Base-by-base conservation (phyloP, 352 stramenopile genomes). In the Peronosclerospora sorghi region DNA sequence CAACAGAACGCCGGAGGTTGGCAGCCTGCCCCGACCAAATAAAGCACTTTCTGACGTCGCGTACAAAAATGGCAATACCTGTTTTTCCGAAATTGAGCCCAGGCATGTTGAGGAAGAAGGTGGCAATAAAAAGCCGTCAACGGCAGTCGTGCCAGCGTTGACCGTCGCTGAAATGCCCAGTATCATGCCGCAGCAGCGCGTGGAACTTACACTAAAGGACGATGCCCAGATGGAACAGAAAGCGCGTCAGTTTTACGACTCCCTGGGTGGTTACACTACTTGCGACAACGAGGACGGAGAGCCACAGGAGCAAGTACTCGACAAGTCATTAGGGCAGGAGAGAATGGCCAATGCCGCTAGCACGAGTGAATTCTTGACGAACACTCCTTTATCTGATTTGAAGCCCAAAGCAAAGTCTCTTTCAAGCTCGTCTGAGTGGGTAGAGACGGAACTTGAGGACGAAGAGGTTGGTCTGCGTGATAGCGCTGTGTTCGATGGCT, bases 391-490 rank as follows among this genome's bases (percentile, higher is more conserved):
- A 13, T 47, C 43, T 2, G 29, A 34, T 9, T 41, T 32, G 13
- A 55, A 50, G 13, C 14, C 32, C 12, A 56, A 52, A 54, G 32
- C 32, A 14, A 62, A 65, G 40, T 41, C 54, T 12, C 43, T 67
- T 20, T 54, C 41, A 26, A 56, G 48, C 19, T 71, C 47, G 2
- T 56, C 65, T 26, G 63, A 72, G 21, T 40, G 69, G 34, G 50
- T 66, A 2, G 64, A 73, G 26, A 75, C 62, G 5, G 62, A 73
- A 27, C 56, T 57, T 2, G 60, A 75, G 45, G 62, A 73, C 36
- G 63, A 73, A 35, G 48, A 49, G 13, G 52, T 68, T 19, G 35
- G 64, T 35, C 40, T 63, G 28, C 52, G 55, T 8, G 54, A 61
- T 48, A 72, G 54, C 29, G 53, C 51, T 23, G 38, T 32, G 8